These are phyloP conservation scores for Tricholoma sp. DNA, from an alignment of 768 basidiomycete species.

Conservation along the genomic window DNA sequence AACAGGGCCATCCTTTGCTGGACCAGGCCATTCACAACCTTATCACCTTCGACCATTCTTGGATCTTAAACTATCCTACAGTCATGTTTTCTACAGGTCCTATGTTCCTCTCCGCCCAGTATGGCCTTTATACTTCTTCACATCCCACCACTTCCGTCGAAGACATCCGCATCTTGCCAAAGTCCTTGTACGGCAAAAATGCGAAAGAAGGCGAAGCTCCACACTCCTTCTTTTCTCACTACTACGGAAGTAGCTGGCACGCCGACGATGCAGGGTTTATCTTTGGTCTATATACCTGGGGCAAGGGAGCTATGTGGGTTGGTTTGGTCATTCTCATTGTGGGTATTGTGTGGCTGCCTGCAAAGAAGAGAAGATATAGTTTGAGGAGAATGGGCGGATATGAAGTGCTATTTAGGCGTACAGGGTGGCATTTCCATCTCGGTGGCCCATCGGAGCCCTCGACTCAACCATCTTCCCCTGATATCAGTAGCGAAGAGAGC, in stretches of 20 bases:
- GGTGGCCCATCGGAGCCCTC: conserved; percentile 48
- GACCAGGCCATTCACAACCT: conserved; percentile 91
- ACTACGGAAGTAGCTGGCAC: conserved; percentile 98
- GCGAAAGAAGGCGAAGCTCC: conserved; percentile 77
- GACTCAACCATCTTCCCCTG: conserved; percentile 39
- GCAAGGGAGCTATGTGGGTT: conserved; percentile 83
- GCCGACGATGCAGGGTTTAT: conserved; percentile 98
- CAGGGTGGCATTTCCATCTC: conserved; percentile 72
- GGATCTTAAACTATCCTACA: conserved; percentile 96
- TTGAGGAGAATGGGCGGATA: conserved; percentile 65
- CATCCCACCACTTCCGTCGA: conserved; percentile 60
- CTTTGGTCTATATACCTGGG: conserved; percentile 85
- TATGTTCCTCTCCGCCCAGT: conserved; percentile 96
- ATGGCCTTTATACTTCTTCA: conserved; percentile 76
- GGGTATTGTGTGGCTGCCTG: conserved; percentile 58
- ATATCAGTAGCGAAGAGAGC: conserved; percentile 26
- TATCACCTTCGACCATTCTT: conserved; percentile 86
- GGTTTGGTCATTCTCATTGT: conserved; percentile 68
- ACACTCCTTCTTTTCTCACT: conserved; percentile 94
- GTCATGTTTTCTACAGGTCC: conserved; percentile 99
- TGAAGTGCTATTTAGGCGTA: conserved; percentile 69
- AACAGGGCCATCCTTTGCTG: conserved; percentile 83
- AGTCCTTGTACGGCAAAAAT: conserved; percentile 97
- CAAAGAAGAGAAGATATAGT: conserved; percentile 54
- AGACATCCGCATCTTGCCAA: conserved; percentile 89